Conservation (phyloP, 2,329 filamentous ascomycete species). For the Aspergillus versicolor region DNA sequence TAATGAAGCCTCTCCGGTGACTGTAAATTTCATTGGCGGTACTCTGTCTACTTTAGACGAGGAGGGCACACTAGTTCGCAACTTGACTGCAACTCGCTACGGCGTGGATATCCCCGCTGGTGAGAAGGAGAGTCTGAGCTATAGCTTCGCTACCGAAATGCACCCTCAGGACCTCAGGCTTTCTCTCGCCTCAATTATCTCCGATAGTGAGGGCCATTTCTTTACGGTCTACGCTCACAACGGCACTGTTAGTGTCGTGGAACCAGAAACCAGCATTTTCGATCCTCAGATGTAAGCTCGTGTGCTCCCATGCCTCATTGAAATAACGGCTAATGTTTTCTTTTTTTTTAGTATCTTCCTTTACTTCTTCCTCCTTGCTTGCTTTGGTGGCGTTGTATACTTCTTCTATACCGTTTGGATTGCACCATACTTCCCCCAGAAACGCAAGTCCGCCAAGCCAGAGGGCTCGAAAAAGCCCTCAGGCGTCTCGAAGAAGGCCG, state of each 20-base stretch:
- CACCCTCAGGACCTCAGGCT: slow-evolving; percentile 85
- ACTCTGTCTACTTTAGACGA: slow-evolving; percentile 63
- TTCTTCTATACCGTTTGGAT: slow-evolving; percentile 99
- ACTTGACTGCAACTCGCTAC: slow-evolving; percentile 77
- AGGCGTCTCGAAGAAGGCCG: slow-evolving; percentile 67
- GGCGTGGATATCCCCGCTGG: slow-evolving; percentile 72
- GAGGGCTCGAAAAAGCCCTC: slow-evolving; percentile 65
- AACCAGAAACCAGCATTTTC: slow-evolving; percentile 85
- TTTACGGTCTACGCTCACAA: slow-evolving; percentile 80
- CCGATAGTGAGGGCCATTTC: slow-evolving; percentile 63
- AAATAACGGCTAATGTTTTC: slow-evolving; percentile 7
- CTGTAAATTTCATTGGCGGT: slow-evolving; percentile 74
- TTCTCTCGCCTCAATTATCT: slow-evolving; percentile 72
- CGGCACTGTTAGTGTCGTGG: slow-evolving; percentile 80
- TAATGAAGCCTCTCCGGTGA: slow-evolving; percentile 73
- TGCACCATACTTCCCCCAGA: slow-evolving; percentile 90
- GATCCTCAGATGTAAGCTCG: slow-evolving; percentile 83
- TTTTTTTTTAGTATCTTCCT: slow-evolving; percentile 76
- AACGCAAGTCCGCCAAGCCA: slow-evolving; percentile 59
- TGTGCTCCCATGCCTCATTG: not conserved
- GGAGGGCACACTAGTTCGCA: slow-evolving; percentile 68
- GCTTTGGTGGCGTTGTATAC: slow-evolving; percentile 79
- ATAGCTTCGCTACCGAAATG: slow-evolving; percentile 85
- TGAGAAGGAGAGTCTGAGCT: slow-evolving; percentile 73
- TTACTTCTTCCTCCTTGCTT: slow-evolving; percentile 81